Percentiles rank a stretch among this genome's conserved stretches.
These are phyloP conservation scores for Diaporthe citriasiana DNA, from an alignment of 2,329 filamentous ascomycete genomes.

Conservation along the genomic window DNA sequence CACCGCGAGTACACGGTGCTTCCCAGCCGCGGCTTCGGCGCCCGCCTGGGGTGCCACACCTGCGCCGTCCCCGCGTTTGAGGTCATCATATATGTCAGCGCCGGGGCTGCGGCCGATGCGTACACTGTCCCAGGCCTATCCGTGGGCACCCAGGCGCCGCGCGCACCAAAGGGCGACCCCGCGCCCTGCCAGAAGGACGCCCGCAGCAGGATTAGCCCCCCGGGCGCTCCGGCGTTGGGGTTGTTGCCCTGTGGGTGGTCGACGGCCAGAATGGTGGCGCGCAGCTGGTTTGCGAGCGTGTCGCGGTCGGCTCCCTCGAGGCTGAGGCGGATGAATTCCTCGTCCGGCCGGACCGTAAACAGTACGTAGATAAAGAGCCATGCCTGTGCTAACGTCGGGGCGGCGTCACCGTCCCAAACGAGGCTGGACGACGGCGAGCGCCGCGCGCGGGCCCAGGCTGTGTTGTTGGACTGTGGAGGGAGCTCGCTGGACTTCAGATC, in stretches of 20 bases:
- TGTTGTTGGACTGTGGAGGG: constrained; percentile 65
- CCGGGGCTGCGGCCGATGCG: constrained; percentile 62
- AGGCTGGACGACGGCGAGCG: constrained; percentile 63
- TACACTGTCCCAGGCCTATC: constrained; percentile 52
- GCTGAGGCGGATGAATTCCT: constrained; percentile 64
- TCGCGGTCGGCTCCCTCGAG: constrained; percentile 54
- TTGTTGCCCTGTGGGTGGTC: constrained; percentile 57
- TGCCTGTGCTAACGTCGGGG: constrained; percentile 63
- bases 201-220: constrained; percentile 59
- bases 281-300: constrained; percentile 46
- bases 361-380: constrained; percentile 68
- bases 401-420: constrained; percentile 57
- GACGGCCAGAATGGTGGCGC: constrained; percentile 63
- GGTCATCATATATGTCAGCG: constrained; percentile 63
- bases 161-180: constrained; percentile 75
- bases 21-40: constrained; percentile 78
- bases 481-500: constrained; percentile 51
- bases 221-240: constrained; percentile 49
- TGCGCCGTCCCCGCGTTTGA: constrained; percentile 50
- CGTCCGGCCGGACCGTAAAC: constrained; percentile 63
- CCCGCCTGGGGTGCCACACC: constrained; percentile 76
- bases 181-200: constrained; percentile 79
- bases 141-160: constrained; percentile 71
- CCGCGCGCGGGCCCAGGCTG: constrained; percentile 68
- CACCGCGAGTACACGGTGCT: constrained; percentile 83